A percentile compares a stretch with the other conserved stretches of the same genome.
Conservation (phyloP, 2,329 filamentous ascomycete species). For the Aspergillus arachidicola region DNA sequence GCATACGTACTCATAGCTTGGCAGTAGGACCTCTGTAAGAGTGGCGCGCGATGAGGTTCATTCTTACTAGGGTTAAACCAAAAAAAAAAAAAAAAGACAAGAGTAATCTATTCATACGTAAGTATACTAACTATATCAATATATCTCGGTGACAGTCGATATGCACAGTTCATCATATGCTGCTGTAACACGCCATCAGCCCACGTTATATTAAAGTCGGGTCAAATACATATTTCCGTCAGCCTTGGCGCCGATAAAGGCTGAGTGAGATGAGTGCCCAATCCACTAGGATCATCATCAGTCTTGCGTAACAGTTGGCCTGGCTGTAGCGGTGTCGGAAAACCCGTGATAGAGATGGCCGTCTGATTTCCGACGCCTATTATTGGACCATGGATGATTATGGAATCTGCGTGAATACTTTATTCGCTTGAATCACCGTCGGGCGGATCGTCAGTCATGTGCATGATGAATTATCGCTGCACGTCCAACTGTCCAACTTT, state of each 20-base stretch:
- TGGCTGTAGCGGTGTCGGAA: background rate
- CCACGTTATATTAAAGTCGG: background rate
- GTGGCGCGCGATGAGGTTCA: background rate
- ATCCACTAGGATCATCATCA: background rate
- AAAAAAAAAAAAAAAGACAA: background rate
- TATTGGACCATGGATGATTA: background rate
- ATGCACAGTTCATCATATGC: background rate
- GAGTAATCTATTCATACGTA: background rate
- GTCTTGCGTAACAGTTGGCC: background rate
- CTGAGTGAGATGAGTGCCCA: background rate
- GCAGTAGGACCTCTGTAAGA: background rate
- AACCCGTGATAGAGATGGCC: background rate
- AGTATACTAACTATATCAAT: background rate
- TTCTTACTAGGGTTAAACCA: background rate
- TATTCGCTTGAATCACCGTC: background rate
- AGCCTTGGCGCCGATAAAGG: background rate
- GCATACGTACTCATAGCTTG: conserved; percentile 4
- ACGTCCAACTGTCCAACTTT: background rate
- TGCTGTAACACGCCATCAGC: background rate
- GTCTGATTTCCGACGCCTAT: background rate
- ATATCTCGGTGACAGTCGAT: background rate
- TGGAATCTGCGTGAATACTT: background rate
- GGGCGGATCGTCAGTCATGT: background rate
- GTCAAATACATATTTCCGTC: background rate
- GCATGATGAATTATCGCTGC: background rate